phyloP scores from a whole-genome alignment of 768 basidiomycete genomes.

The Megacollybia marginata region DNA sequence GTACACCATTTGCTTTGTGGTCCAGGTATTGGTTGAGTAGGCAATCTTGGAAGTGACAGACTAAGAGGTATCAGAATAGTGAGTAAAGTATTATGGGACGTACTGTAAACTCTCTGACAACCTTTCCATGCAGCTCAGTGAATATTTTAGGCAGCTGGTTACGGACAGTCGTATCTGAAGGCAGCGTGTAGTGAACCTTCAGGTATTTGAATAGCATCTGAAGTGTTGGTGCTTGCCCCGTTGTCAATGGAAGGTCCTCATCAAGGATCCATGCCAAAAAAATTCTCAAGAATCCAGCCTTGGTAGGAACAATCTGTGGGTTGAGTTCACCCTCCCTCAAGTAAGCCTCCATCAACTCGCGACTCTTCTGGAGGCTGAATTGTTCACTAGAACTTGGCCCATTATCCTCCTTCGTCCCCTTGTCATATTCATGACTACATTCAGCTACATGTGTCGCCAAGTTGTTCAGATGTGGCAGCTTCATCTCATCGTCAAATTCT shows the following conservation, averaged over 20 bases:
- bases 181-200: constrained; percentile 9
- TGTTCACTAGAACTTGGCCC: neutral
- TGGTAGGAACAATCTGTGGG: constrained; percentile 8
- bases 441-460: constrained; percentile 4
- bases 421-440: constrained; percentile 1
- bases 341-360: constrained; percentile 12
- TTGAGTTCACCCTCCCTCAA: constrained; percentile 10
- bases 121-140: constrained; percentile 10
- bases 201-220: constrained; percentile 3
- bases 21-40: constrained; percentile 22
- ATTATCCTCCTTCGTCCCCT: neutral
- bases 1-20: constrained; percentile 22
- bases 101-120: constrained; percentile 13
- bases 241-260: constrained; percentile 3
- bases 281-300: constrained; percentile 8
- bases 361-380: constrained; percentile 2
- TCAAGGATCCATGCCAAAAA: constrained; percentile 18
- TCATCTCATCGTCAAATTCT: constrained; percentile 7
- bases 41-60: constrained; percentile 17
- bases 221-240: constrained; percentile 8
- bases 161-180: constrained; percentile 18
- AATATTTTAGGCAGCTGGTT: constrained; percentile 12
- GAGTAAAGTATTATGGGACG: constrained; percentile 1
- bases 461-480: constrained; percentile 7
- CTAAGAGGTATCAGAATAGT: constrained; percentile 1